Base-by-base conservation (phyloP, 306 rosid genomes). In the Corylus avellana region DNA sequence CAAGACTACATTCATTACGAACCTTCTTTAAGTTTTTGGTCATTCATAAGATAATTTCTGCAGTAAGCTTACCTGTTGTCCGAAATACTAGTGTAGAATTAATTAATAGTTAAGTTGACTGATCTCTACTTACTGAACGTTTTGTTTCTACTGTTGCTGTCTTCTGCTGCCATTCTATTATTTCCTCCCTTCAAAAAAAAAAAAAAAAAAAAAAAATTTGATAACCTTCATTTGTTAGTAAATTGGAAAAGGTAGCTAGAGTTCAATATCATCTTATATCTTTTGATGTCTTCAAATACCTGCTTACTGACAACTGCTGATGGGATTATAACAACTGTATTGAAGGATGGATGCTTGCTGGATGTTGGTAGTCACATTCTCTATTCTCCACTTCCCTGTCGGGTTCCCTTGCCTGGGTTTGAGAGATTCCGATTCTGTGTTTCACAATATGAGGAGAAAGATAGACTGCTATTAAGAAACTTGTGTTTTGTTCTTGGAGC, bases 401-500 rank as follows among this genome's bases (percentile, higher is more conserved):
- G 8, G 54, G 79, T 89, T 77, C 98, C 98, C 72, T 89, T 95
- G 87, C 91, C 91, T 75, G 98, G 96, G 72, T 91, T 91, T 82
- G 89, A 91, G 89, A 86, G 83, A 56, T 84, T 90, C 69, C 85
- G 98, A 73, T 92, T 95, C 83, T 95, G 97, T 84, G 94, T 91
- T 85, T 92, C 98, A 53, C 98, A 95, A 87, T 95, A 95, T 55
- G 94, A 92, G 74, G 96, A 86, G 75, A 90, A 88, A 85, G 98
- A 95, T 70, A 87, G 94, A 84, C 69, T 84, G 66, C 86, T 95
- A 59, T 86, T 95, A 57, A 75, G 89, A 87, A 95, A 95, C 87
- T 79, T 95, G 87, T 95, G 98, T 82, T 90, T 86, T 83, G 90
- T 86, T 78, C 92, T 95, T 46, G 98, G 98, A 87, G 94, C 98